These are phyloP conservation scores for Pseudomicrostroma phylloplanum DNA, from an alignment of 1,284 basidiomycete genomes.

Conservation along the genomic window DNA sequence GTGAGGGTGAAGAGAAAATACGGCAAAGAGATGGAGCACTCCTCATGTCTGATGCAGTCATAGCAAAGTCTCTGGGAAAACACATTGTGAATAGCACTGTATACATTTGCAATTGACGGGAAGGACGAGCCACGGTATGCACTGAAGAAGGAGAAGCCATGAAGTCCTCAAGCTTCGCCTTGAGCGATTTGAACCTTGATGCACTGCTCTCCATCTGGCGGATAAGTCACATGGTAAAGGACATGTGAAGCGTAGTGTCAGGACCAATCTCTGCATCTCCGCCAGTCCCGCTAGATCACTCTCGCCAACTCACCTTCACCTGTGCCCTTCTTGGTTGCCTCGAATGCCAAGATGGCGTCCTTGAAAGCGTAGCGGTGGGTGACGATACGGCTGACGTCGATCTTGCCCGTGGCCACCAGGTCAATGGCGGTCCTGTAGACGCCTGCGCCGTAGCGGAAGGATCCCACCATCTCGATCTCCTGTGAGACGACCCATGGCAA, in stretches of 20 bases:
- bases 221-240: too few species aligned
- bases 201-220: conserved; percentile 54
- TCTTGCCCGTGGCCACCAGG: conserved; percentile 55
- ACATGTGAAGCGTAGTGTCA: too few species aligned
- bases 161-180: conserved; percentile 22
- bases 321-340: conserved; percentile 61
- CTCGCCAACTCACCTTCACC: conserved; percentile 52
- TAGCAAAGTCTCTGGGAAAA: too few species aligned
- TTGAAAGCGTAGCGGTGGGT: conserved; percentile 54
- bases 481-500: conserved; percentile 48
- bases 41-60: too few species aligned
- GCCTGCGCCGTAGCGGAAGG: conserved; percentile 79
- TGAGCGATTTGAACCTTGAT: conserved; percentile 55
- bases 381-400: conserved; percentile 62
- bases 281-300: too few species aligned
- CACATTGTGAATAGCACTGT: too few species aligned
- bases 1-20: conserved; percentile 2
- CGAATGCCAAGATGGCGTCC: conserved; percentile 57
- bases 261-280: too few species aligned
- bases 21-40: neutral
- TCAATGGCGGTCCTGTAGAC: conserved; percentile 60
- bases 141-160: too few species aligned
- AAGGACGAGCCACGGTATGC: too few species aligned
- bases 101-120: too few species aligned
- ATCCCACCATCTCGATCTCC: conserved; percentile 73